phyloP scores from a whole-genome alignment of 2,329 filamentous ascomycete species.

The Rosellinia necatrix region DNA sequence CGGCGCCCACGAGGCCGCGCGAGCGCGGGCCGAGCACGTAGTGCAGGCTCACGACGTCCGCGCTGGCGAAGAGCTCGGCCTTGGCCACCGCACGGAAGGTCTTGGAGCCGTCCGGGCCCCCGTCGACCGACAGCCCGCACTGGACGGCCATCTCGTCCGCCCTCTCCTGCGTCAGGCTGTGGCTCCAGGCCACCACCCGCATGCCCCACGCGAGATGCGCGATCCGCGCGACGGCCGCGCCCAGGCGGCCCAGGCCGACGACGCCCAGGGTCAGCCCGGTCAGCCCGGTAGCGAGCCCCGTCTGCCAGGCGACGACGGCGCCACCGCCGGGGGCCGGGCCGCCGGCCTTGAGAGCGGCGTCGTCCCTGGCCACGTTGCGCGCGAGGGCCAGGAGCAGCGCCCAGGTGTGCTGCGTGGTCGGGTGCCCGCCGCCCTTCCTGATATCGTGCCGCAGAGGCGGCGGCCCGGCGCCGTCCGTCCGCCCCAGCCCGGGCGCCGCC shows the following conservation, averaged over 20 bases:
- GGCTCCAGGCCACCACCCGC: slow-evolving; percentile 67
- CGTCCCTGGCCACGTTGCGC: slow-evolving; percentile 62
- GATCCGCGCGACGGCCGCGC: slow-evolving; percentile 62
- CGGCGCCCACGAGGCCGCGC: slow-evolving; percentile 56
- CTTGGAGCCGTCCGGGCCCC: slow-evolving; percentile 1
- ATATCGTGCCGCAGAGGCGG: not conserved
- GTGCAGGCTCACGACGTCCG: slow-evolving; percentile 72
- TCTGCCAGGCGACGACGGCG: slow-evolving; percentile 56
- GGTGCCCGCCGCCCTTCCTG: slow-evolving; percentile 42
- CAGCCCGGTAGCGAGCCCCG: slow-evolving; percentile 57
- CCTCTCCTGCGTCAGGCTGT: slow-evolving; percentile 64
- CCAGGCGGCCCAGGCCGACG: slow-evolving; percentile 66
- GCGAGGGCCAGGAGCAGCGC: slow-evolving; percentile 62
- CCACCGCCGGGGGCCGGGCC: slow-evolving; percentile 23
- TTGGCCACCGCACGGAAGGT: slow-evolving; percentile 64
- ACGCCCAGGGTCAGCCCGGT: slow-evolving; percentile 64
- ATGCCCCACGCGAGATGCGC: slow-evolving; percentile 66
- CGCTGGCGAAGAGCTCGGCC: slow-evolving; percentile 61
- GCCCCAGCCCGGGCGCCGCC: not conserved
- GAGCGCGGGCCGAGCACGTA: slow-evolving; percentile 68
- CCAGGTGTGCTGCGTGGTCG: slow-evolving; percentile 61
- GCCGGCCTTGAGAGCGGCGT: slow-evolving; percentile 57
- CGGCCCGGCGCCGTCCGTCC: not conserved
- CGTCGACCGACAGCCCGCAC: slow-evolving; percentile 54
- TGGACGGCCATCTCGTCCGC: slow-evolving; percentile 61